Evolutionary conservation across 805 yeast species (phyloP), one percentile per base, ranked within the genome.

Genomic region (Candida tibetensis): DNA sequence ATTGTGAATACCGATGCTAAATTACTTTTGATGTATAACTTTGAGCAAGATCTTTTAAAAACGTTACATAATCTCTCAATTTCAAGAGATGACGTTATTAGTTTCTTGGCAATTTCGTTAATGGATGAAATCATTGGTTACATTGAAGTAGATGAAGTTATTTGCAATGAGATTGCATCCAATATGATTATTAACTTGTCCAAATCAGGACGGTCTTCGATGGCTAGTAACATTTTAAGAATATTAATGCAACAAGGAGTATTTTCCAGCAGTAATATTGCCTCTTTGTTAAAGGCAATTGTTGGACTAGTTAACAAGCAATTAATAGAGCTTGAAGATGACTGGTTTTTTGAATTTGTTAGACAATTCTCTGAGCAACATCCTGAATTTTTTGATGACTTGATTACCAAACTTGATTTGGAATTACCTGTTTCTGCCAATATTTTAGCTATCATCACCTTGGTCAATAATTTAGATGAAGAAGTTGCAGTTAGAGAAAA

Each of bases 381-480:
- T n/a, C 43, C 45, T 3, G 37, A 16, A 9, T 25, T 46, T 10
- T 51, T 44, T 29, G 29, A 30, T 2, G 18, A 16, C 4, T 33
- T 37, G 14, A 31, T 36, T 39, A 14, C 30, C 8, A 29, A 39
- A 12, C 48, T 62, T 10, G 43, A 54, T 30, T 40, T 46, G 21
- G 46, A 44, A 13, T 44, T 51, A 19, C 48, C 51, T 30, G 49
- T 57, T 12, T 55, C 58, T 37, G 62, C 69, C 10, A 61, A 52
- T 30, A 51, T 61, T 8, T 47, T 66, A 41, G 60, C 69, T 2
- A 49, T 55, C 12, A 47, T 65, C 19, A 51, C 60, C 28, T 34
- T 48, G 13, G 52, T 55, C 21, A 51, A 53, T 27, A 28, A 45
- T 1, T 36, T 59, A 19, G 29, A 37, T 4, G 39, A 42, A 10